Evolutionary conservation across 305 asterid genomes (phyloP), one percentile per base, ranked within the genome.

Genomic region (Fraxinus albicans): DNA sequence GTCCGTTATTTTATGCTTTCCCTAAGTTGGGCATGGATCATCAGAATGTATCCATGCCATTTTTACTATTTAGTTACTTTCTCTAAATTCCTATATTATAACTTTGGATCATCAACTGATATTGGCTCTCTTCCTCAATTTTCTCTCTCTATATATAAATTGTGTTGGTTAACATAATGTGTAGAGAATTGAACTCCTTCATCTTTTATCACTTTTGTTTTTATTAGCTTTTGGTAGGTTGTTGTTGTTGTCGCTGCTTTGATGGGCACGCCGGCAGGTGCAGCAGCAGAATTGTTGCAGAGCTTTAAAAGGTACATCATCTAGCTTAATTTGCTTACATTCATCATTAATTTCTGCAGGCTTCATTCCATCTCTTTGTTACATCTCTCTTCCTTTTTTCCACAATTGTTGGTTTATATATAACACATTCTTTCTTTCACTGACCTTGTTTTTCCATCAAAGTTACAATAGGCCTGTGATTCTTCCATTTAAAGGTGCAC

Each of bases 271-370:
- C 87, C 69, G 44, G 88, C 91, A 78, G 85, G 79, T 76, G 74
- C 82, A 80, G 84, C 83, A 74, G 80, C 85, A 79, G 84, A 78
- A 60, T 79, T 82, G 82, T 73, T 69, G 85, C 84, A 86, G 88
- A 87, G 87, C 91, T 88, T 90, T 84, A 83, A 81, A 82, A 90
- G 93, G 94, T 90, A 91, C 73, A 58, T 70, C 85, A 27, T 69
- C 86, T 83, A 53, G 67, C 67, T 84, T 83, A 80, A 42, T 78
- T 82, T 72, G 27, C 87, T 75, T 82, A 86, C 81, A 83, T 87
- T 82, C 86, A 80, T 82, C 86, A 88, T 86, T 84, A 73, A 75
- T 31, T 85, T 83, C 80, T 85, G 78, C 86, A 79, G 31, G 50
- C 80, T 70, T 47, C 84, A 42, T 73, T 70, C 42, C 76, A 36